Base-by-base conservation (phyloP, 2,329 filamentous ascomycete genomes). In the Trichoderma oligosporum region DNA sequence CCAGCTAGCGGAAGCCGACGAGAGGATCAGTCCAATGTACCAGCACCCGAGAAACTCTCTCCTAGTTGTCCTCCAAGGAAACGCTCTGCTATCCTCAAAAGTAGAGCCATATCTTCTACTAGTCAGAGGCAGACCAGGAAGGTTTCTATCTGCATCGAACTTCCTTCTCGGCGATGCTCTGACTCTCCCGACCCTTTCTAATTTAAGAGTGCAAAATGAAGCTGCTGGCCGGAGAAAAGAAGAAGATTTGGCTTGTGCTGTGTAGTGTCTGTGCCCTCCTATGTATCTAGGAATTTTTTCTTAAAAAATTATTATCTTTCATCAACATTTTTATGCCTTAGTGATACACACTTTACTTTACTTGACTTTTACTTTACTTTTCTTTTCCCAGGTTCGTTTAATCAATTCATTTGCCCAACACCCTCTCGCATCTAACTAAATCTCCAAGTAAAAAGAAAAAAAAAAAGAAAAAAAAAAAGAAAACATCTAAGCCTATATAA, bases 151-250 rank as follows among this genome's bases (percentile, higher is more conserved):
- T 44, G 58, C 54, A n/a, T 54, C 4, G 56, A 53, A 12, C 16
- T 58, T 16, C 31, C 41, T 14, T 36, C 39, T 35, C 41, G 39
- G 7, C 25, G 33, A 5, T 24, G 35, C 14, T 46, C 48, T 12
- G 41, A 29, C 14, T 58, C 47, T 29, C 56, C 48, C 0, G 48
- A 58, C n/a, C 47, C 48, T 1, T 58, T 46, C 8, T 58, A n/a
- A n/a, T n/a, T n/a, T n/a, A n/a, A n/a, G 9, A 53, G 7, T 20
- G 9, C 8, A 7, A 1, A 7, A 5, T 7, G 4, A 6, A 38
- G 11, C 16, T 20, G 7, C 1, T 3, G 3, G 11, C 16, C 2
- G 12, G 18, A 16, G 9, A 8, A 14, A 12, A 16, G 9, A 8
- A 12, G 20, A 36, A 11, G n/a, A 7, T n/a, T 41, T 14, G 41